Percentiles rank a stretch among this genome's conserved stretches.
These are phyloP conservation scores for Calonectria montana DNA, from an alignment of 2,329 filamentous ascomycete genomes.

Conservation along the genomic window DNA sequence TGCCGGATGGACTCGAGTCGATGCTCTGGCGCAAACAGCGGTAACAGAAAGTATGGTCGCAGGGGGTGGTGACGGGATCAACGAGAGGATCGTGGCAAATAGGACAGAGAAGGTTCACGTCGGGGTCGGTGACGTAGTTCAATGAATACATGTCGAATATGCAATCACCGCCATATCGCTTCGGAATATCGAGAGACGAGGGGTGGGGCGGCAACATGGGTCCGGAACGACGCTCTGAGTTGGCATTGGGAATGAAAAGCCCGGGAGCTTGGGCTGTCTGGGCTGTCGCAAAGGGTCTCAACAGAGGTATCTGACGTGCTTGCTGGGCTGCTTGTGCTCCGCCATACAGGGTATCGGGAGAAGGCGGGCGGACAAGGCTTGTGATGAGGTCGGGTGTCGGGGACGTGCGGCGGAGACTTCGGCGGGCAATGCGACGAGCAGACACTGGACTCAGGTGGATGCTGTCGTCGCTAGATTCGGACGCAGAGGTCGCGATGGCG, in stretches of 20 bases:
- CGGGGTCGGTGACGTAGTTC: slow-evolving; percentile 55
- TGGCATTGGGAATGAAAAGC: slow-evolving; percentile 35
- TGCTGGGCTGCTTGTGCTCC: slow-evolving; percentile 41
- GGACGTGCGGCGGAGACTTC: slow-evolving; percentile 48
- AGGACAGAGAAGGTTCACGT: slow-evolving; percentile 62
- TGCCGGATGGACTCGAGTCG: slow-evolving; percentile 52
- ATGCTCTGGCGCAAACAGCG: slow-evolving; percentile 63
- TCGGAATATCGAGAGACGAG: slow-evolving; percentile 53
- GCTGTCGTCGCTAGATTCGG: slow-evolving; percentile 52
- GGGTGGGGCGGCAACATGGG: slow-evolving; percentile 50
- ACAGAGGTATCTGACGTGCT: slow-evolving; percentile 31
- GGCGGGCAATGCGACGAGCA: slow-evolving; percentile 50
- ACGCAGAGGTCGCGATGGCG: slow-evolving; percentile 35
- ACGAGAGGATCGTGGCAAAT: slow-evolving; percentile 72
- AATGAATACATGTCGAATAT: slow-evolving; percentile 60
- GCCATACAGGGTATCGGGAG: slow-evolving; percentile 50
- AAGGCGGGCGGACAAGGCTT: slow-evolving; percentile 52
- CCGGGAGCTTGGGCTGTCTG: slow-evolving; percentile 29
- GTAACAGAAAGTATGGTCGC: slow-evolving; percentile 74
- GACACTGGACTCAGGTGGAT: slow-evolving; percentile 49
- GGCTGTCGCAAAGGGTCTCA: slow-evolving; percentile 21
- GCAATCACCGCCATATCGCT: slow-evolving; percentile 50
- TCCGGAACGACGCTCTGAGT: slow-evolving; percentile 46
- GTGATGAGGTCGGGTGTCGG: slow-evolving; percentile 55
- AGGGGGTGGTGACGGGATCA: slow-evolving; percentile 69